phyloP scores from a whole-genome alignment of 139 green algal genomes.

The Picochlorum sp. region DNA sequence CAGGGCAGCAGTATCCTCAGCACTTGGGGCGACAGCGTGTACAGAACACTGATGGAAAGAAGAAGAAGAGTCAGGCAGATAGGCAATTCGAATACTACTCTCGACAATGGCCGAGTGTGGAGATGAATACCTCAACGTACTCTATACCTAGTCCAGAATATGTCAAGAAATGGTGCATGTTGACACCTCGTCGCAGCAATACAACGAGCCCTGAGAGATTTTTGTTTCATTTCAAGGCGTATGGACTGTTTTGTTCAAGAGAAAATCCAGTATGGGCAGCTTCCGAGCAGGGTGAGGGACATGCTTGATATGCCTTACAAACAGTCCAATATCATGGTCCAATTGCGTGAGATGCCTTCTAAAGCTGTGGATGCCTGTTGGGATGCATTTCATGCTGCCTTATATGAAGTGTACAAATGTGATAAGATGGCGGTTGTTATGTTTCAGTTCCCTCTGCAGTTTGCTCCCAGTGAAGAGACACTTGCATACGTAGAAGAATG shows the following conservation, averaged over 20 bases:
- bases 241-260: constrained; percentile 35
- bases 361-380: constrained; percentile 17
- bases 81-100: background rate
- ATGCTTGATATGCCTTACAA: background rate
- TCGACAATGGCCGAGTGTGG: constrained; percentile 6
- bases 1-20: background rate
- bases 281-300: constrained; percentile 8
- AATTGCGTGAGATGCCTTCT: constrained; percentile 5
- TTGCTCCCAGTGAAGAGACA: constrained; percentile 12
- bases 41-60: background rate
- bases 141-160: constrained; percentile 25
- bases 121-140: constrained; percentile 35
- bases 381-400: constrained; percentile 21
- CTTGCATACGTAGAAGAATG: constrained; percentile 23
- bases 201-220: constrained; percentile 17
- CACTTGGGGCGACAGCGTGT: background rate
- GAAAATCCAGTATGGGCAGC: background rate
- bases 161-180: constrained; percentile 17
- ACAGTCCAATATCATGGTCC: background rate
- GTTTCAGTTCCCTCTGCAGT: constrained; percentile 42
- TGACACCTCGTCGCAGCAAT: no score
- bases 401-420: constrained; percentile 19
- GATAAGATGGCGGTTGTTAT: constrained; percentile 25
- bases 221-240: constrained; percentile 46
- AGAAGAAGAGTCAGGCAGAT: background rate